Conservation (phyloP, 352 stramenopile genomes). For the Peronospora destructor region DNA sequence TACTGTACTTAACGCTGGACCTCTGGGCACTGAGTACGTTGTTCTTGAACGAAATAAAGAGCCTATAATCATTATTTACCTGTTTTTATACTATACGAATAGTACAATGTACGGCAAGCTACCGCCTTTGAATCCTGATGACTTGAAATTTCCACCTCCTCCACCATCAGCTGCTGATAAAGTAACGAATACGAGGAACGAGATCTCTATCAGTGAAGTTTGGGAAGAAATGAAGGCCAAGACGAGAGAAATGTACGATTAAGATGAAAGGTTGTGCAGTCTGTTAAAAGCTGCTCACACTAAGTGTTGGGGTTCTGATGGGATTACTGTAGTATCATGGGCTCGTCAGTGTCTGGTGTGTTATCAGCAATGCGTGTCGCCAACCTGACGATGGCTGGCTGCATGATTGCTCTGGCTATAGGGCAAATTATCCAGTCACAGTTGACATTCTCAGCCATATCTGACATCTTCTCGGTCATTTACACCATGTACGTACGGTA, state of each 20-base stretch:
- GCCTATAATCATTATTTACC: too few relatives aligned
- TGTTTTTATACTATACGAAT: neutral
- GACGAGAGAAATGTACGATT: conserved; percentile 59
- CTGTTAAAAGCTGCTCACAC: too few relatives aligned
- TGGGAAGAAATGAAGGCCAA: conserved; percentile 82
- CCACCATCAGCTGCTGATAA: conserved; percentile 71
- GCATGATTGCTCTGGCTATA: conserved; percentile 70
- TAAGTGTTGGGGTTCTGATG: too few relatives aligned
- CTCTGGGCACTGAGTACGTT: conserved; percentile 51
- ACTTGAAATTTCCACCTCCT: conserved; percentile 74
- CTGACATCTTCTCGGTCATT: conserved; percentile 64
- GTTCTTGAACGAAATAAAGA: too few relatives aligned
- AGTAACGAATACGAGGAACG: conserved; percentile 47
- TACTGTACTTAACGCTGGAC: conserved; percentile 52
- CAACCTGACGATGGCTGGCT: conserved; percentile 65
- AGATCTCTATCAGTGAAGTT: conserved; percentile 79
- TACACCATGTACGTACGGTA: conserved; percentile 68
- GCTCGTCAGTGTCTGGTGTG: conserved; percentile 74
- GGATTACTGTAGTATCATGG: conserved; percentile 46
- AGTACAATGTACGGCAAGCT: conserved; percentile 72
- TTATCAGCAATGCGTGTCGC: conserved; percentile 68
- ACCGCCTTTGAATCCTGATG: conserved; percentile 76
- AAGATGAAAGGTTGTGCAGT: neutral
- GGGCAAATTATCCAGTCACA: conserved; percentile 61
- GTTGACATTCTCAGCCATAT: conserved; percentile 67